Evolutionary conservation across 495 filamentous ascomycete genomes (phyloP), one percentile per base, ranked within the genome.

Genomic region (Glonium stellatum): DNA sequence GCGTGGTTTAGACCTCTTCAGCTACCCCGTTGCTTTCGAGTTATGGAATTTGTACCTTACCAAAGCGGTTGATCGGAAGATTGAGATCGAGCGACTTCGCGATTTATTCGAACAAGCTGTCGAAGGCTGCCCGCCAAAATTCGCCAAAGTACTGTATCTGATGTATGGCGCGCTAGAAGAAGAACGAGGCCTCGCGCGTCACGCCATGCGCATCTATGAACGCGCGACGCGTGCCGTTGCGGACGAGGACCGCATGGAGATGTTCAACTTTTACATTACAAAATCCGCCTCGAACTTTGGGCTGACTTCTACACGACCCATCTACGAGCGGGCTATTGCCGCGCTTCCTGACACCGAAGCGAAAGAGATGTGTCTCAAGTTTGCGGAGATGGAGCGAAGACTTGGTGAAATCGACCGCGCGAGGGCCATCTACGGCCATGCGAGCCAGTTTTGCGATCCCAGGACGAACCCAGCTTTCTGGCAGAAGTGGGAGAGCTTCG

Each of bases 211-310:
- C 31, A 99, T 99, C 58, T 99, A 99, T 73, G 93, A 99, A 73
- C 88, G 93, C 53, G 93, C 95, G 25, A 97, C 93, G 18, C 87
- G 93, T 4, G 90, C 93, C 15, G 95, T 99, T 8, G 88, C 90
- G 18, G 93, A 99, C 71, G 92, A 96, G 67, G 91, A 97, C 69
- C 80, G 90, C 11, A 86, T 89, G 64, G 95, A 96, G 71, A 96
- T 99, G 90, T 99, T 97, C 77, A 92, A 96, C 71, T 96, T 97
- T 71, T 99, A 97, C 79, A 96, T 99, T 71, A 97, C 95, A 50
- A 97, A 99, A 70, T 96, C 92, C 0, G 93, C 93, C 0, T 95
- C 92, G 10, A 99, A 99, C 72, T 99, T 99, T 63, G 93, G 93
- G 6, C 80, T 99, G 22, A 88, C 93, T 1, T 97, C 93, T 6